These are phyloP conservation scores for Globisporangium splendens DNA, from an alignment of 352 stramenopile species.

Conservation along the genomic window DNA sequence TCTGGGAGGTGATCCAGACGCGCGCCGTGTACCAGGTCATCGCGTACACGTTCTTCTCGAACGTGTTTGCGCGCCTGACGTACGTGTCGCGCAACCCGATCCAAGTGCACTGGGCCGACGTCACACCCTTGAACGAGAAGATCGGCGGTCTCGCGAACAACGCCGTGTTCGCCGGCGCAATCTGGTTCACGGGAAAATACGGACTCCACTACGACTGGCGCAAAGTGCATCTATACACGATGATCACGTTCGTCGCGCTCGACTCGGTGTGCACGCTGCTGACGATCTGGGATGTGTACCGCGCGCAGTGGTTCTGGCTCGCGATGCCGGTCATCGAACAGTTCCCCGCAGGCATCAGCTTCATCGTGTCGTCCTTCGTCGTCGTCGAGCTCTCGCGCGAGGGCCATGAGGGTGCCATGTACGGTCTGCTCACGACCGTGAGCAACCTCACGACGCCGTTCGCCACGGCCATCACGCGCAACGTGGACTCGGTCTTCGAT, in stretches of 20 bases:
- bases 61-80: slow-evolving; percentile 14
- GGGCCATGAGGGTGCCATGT: slow-evolving; percentile 61
- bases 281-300: slow-evolving; percentile 49
- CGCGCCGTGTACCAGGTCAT: slow-evolving; percentile 27
- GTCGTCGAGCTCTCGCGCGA: slow-evolving; percentile 53
- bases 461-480: slow-evolving; percentile 32
- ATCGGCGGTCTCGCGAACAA: slow-evolving; percentile 29
- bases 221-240: slow-evolving; percentile 25
- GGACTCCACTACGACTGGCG: slow-evolving; percentile 62
- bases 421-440: slow-evolving; percentile 61
- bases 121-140: slow-evolving; percentile 40
- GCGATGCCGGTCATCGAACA: slow-evolving; percentile 38
- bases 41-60: slow-evolving; percentile 25
- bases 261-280: slow-evolving; percentile 35
- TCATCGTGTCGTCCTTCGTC: slow-evolving; percentile 57
- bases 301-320: slow-evolving; percentile 53
- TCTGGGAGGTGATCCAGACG: slow-evolving; percentile 19
- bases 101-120: slow-evolving; percentile 36
- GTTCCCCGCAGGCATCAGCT: slow-evolving; percentile 45
- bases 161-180: slow-evolving; percentile 18
- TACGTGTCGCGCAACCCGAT: slow-evolving; percentile 28
- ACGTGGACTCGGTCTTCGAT: slow-evolving; percentile 37
- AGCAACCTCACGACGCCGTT: slow-evolving; percentile 50
- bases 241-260: slow-evolving; percentile 29
- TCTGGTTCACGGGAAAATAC: slow-evolving; percentile 53